phyloP scores from a whole-genome alignment of 495 filamentous ascomycete species.

The Penicillium flavigenum region DNA sequence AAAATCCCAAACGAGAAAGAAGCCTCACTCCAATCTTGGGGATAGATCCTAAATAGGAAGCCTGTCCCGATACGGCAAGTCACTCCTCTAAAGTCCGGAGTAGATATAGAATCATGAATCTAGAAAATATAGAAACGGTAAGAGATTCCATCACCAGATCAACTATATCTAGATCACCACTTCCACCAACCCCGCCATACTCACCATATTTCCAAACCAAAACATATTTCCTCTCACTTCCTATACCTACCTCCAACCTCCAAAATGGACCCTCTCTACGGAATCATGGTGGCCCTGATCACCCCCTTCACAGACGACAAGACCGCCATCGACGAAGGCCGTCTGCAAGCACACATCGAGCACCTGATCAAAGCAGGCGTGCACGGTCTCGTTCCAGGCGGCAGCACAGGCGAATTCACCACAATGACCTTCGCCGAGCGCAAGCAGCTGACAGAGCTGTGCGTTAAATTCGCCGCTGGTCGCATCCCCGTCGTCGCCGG shows the following conservation, averaged over 20 bases:
- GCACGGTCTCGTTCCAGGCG: slow-evolving; percentile 42
- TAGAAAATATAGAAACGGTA: slow-evolving; percentile 3
- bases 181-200: neutral
- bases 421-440: slow-evolving; percentile 32
- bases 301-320: slow-evolving; percentile 40
- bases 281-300: slow-evolving; percentile 41
- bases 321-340: slow-evolving; percentile 30
- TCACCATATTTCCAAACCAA: neutral
- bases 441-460: slow-evolving; percentile 41
- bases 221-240: neutral
- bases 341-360: slow-evolving; percentile 40
- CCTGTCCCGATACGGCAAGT: slow-evolving; percentile 7
- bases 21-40: neutral
- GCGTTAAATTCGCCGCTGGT: slow-evolving; percentile 35
- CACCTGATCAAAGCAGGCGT: slow-evolving; percentile 34
- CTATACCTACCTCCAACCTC: neutral
- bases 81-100: neutral
- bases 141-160: slow-evolving; percentile 5
- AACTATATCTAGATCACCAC: slow-evolving; percentile 15
- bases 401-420: slow-evolving; percentile 45
- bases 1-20: neutral
- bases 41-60: neutral
- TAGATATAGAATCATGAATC: neutral
- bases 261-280: slow-evolving; percentile 28
- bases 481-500: slow-evolving; percentile 39